Conservation (phyloP, 1,139 yeast genomes). For the Geotrichum armillariae region DNA sequence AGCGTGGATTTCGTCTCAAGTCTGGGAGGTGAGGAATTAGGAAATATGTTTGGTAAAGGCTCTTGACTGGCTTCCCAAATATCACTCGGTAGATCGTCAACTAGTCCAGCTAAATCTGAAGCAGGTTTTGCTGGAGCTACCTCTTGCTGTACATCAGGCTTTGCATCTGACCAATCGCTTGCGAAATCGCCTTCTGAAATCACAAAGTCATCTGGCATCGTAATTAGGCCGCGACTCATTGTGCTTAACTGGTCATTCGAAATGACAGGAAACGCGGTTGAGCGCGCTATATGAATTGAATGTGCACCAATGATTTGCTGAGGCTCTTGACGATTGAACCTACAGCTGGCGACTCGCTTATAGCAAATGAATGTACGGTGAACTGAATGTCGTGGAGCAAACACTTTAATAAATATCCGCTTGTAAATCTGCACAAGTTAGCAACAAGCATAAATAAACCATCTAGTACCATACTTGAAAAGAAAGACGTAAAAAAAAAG, state of each 20-base stretch:
- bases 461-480: background rate
- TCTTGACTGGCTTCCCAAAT: background rate
- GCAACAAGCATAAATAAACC: too few species aligned
- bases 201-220: background rate
- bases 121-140: background rate
- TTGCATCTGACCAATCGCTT: slow-evolving; percentile 4
- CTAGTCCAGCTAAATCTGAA: background rate
- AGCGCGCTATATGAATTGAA: slow-evolving; percentile 3
- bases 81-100: background rate
- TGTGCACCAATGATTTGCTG: too few species aligned
- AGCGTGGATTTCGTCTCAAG: background rate
- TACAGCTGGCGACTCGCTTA: background rate
- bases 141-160: background rate
- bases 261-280: background rate
- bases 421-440: too few species aligned
- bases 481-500: background rate
- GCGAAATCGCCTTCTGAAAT: slow-evolving; percentile 10
- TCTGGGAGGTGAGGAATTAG: background rate
- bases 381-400: background rate
- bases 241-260: slow-evolving; percentile 2
- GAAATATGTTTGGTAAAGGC: background rate
- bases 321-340: too few species aligned
- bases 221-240: background rate
- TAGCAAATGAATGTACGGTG: background rate
- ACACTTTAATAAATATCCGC: background rate